Evolutionary conservation across 495 filamentous ascomycete species (phyloP), one percentile per base, ranked within the genome.

Genomic region (Penicillium paradoxum): DNA sequence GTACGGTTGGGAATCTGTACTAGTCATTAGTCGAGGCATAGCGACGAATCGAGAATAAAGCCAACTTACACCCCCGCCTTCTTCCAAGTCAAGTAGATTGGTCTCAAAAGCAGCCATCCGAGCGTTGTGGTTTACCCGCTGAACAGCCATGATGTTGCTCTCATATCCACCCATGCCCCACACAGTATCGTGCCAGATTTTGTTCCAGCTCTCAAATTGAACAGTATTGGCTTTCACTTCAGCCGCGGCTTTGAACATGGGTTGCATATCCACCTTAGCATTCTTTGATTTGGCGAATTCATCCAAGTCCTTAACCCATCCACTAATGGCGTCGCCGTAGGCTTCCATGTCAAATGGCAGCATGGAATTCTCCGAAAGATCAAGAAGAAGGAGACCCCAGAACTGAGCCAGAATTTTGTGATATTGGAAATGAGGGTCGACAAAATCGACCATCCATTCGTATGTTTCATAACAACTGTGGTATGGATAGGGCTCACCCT

Each of bases 391-490:
- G 1, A 97, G 75, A 1, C 81, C 83, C 72, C 89, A 84, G 47
- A 97, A 76, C 61, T 96, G 83, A 14, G 83, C 88, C 15, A 97
- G 75, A 1, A 87, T 65, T 44, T 79, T 82, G 72, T 97, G 93
- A 61, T 95, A 91, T 21, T 77, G 68, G 60, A 96, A 96, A 13
- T 79, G 84, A 0, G 90, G 90, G 66, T 97, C 93, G 4, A 84
- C 83, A 53, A 85, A 81, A 13, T 70, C 75, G 11, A 82, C 74
- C 85, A 96, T 89, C 86, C 88, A 95, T 38, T 92, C 85, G 56
- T 85, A 90, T 53, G 83, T 91, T 62, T 97, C 93, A 65, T 93
- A 90, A 68, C 87, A 93, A 54, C 86, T 90, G 67, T 90, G 84
- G 49, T 86, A 84, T 2, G 92, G 90, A 65, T 77, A 91, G 18